These are phyloP conservation scores for Diaporthe sp. DNA, from an alignment of 2,329 filamentous ascomycete genomes.

Conservation along the genomic window DNA sequence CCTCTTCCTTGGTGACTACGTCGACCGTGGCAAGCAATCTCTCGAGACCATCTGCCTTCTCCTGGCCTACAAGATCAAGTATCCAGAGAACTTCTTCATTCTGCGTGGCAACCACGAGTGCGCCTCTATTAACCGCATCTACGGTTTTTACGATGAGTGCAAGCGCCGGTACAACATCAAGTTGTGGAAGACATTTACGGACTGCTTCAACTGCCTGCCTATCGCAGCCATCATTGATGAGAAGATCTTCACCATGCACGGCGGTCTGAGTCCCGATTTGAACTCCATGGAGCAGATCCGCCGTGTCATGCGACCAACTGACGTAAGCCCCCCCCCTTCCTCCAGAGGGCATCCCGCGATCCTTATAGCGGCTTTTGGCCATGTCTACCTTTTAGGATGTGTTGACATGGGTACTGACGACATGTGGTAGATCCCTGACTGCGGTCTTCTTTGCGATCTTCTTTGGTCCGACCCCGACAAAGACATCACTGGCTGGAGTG, in stretches of 20 bases:
- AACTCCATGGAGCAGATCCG: slow-evolving; percentile 99
- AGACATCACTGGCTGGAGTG: slow-evolving; percentile 98
- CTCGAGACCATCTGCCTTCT: slow-evolving; percentile 98
- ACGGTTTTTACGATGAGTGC: slow-evolving; percentile 99
- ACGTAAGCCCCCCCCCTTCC: slow-evolving; percentile 78
- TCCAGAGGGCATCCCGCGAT: background rate
- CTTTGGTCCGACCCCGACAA: slow-evolving; percentile 99
- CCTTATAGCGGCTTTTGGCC: background rate
- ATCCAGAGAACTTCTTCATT: slow-evolving; percentile 99
- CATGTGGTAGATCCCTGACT: slow-evolving; percentile 90
- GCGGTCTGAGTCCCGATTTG: slow-evolving; percentile 93
- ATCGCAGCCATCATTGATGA: slow-evolving; percentile 99
- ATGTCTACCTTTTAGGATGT: no score
- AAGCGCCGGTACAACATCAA: slow-evolving; percentile 99
- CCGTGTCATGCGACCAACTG: slow-evolving; percentile 97
- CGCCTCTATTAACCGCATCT: slow-evolving; percentile 98
- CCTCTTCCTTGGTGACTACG: slow-evolving; percentile 98
- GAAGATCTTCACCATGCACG: slow-evolving; percentile 99
- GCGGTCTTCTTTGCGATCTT: slow-evolving; percentile 95
- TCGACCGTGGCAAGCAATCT: slow-evolving; percentile 98
- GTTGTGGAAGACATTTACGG: slow-evolving; percentile 99
- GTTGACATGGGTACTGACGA: slow-evolving; percentile 28
- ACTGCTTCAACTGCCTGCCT: slow-evolving; percentile 99
- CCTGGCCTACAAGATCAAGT: slow-evolving; percentile 99
- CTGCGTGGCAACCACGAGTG: slow-evolving; percentile 99